phyloP scores from a whole-genome alignment of 1,139 yeast species.

The Suhomyces choctaworum region DNA sequence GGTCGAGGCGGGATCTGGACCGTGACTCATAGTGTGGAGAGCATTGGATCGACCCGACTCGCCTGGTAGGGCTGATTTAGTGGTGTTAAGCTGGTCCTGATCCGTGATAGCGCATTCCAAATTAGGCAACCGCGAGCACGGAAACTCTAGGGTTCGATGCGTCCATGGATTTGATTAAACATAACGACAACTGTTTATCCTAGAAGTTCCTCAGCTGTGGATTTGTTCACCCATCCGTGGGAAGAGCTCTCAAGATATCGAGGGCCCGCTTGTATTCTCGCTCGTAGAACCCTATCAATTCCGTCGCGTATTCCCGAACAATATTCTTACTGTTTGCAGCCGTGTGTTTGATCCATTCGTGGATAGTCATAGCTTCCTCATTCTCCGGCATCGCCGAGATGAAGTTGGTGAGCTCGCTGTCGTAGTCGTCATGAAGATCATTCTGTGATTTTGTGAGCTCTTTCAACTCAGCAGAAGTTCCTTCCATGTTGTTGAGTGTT shows the following conservation, averaged over 20 bases:
- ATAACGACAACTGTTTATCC: no score
- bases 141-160: no score
- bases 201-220: no score
- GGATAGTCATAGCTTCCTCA: constrained; percentile 67
- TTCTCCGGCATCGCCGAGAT: constrained; percentile 68
- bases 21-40: no score
- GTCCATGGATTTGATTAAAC: no score
- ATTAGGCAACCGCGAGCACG: no score
- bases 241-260: constrained; percentile 24
- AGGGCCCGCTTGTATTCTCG: constrained; percentile 47
- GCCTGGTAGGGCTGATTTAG: no score
- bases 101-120: no score
- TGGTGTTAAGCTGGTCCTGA: no score
- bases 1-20: no score
- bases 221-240: constrained; percentile 23
- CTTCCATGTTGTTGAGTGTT: constrained; percentile 39
- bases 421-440: constrained; percentile 54
- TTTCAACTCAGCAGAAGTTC: constrained; percentile 27
- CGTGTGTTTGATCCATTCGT: constrained; percentile 64
- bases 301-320: constrained; percentile 44
- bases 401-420: constrained; percentile 63
- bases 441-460: constrained; percentile 19
- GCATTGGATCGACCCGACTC: no score
- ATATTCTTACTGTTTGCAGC: constrained; percentile 42
- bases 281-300: constrained; percentile 45